Conservation (phyloP, 192 early-diverging fungal genomes). For the Backusella luteola region DNA sequence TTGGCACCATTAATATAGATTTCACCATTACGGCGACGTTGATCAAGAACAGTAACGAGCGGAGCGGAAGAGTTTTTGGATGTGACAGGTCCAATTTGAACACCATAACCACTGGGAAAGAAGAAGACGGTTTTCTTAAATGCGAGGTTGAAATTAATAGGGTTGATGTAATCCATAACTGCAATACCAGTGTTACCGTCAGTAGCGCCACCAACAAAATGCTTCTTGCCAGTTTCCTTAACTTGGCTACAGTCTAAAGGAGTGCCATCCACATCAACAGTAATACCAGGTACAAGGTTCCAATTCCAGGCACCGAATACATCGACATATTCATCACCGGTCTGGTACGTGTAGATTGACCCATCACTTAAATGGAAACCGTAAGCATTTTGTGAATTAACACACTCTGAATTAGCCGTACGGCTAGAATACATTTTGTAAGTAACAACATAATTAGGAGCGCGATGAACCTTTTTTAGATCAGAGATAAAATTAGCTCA, state of each 20-base stretch:
- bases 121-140: slow-evolving; percentile 29
- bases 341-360: slow-evolving; percentile 25
- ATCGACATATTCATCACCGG: slow-evolving; percentile 33
- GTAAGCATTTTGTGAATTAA: slow-evolving; percentile 24
- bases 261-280: slow-evolving; percentile 20
- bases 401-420: slow-evolving; percentile 27
- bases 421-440: slow-evolving; percentile 33
- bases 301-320: slow-evolving; percentile 30
- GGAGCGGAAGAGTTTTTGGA: slow-evolving; percentile 3
- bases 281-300: slow-evolving; percentile 32
- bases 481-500: neutral
- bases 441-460: slow-evolving; percentile 16
- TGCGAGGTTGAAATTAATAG: neutral
- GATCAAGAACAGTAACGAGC: slow-evolving; percentile 18
- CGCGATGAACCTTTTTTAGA: slow-evolving; percentile 19
- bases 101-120: slow-evolving; percentile 23
- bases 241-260: slow-evolving; percentile 9
- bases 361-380: slow-evolving; percentile 36
- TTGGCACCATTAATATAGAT: slow-evolving; percentile 13
- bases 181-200: slow-evolving; percentile 23
- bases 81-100: slow-evolving; percentile 8
- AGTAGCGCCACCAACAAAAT: slow-evolving; percentile 29
- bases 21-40: slow-evolving; percentile 16
- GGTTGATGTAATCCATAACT: slow-evolving; percentile 25
- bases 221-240: slow-evolving; percentile 8